Base-by-base conservation (phyloP, 352 stramenopile species). In the Phytophthora pistaciae region DNA sequence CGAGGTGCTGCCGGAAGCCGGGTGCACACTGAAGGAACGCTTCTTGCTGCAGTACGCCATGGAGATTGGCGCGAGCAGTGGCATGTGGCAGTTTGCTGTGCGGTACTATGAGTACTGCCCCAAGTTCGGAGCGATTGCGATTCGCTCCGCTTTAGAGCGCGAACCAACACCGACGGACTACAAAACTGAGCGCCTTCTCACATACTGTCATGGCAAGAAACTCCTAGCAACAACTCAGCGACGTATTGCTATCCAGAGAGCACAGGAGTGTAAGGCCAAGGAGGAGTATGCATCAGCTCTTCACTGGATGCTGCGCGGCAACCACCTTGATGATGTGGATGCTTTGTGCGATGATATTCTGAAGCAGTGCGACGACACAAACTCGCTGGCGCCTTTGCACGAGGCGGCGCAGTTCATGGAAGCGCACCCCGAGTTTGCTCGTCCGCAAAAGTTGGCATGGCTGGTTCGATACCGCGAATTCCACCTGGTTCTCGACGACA, bases 381-480 rank as follows among this genome's bases (percentile, higher is more conserved):
- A 78, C 4, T 79, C 82, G 13, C 59, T 92, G 10, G 69, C 74
- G 18, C 66, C 80, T 11, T 75, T 95, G 33, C 75, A 93, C 29
- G 83, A 92, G 65, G 82, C 86, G 2, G 80, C 91, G 38, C 87
- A 94, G 54, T 93, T 93, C 66, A 70, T 94, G 50, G 84, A 91
- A 27, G n/a, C 48, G 29, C 75, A 83, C 23, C 49, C 68, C 16
- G 75, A 88, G 13, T 66, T 91, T 38, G 72, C 83, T 16, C 74
- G 72, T 33, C 85, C 84, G 18, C 75, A 84, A 46, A 80, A 79
- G 56, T 64, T 93, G 20, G 66, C 71, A 33, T 95, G 88, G 83
- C 61, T 93, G 5, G 74, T 92, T 16, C 76, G 74, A 38, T 95
- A 93, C 70, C 84, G 88, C 5, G 87, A 95, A 64, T 78, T 93